Percentiles rank a stretch among this genome's conserved stretches.
Evolutionary conservation across 208 protist genomes (phyloP).

Genomic region (Crithidia sp.): DNA sequence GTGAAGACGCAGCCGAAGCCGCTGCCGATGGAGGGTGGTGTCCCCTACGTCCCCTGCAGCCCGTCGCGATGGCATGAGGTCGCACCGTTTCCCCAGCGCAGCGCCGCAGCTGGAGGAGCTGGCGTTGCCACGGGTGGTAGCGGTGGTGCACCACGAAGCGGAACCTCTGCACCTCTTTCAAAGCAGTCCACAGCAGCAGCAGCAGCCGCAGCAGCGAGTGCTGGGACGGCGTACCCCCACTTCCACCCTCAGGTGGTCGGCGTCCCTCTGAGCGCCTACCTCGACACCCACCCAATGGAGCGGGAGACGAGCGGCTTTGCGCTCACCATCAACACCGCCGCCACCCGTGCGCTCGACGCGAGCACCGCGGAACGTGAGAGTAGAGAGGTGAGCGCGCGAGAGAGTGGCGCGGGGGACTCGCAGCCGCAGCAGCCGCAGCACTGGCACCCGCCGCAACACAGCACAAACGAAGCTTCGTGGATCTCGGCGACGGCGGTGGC

Average conservation of each 20-base stretch:
- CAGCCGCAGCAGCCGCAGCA: too few relatives aligned
- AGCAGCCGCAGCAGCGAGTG: neutral
- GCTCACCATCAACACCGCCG: neutral
- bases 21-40: conserved; percentile 18
- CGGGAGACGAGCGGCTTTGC: conserved; percentile 12
- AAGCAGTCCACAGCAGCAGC: too few relatives aligned
- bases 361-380: neutral
- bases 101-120: neutral
- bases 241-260: conserved; percentile 25
- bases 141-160: too few relatives aligned
- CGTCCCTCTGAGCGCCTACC: conserved; percentile 18
- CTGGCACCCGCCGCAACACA: neutral
- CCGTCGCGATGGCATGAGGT: conserved; percentile 26
- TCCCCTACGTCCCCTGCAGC: conserved; percentile 26
- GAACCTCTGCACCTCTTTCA: too few relatives aligned
- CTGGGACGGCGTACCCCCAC: neutral
- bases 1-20: neutral
- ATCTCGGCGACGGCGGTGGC: neutral
- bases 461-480: neutral
- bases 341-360: neutral
- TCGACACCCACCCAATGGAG: conserved; percentile 20
- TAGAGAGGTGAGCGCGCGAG: neutral
- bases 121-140: neutral
- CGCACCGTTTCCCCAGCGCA: conserved; percentile 20
- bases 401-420: neutral